These are phyloP conservation scores for Ceratobasidium sp. DNA, from an alignment of 1,284 basidiomycete genomes.

Conservation along the genomic window DNA sequence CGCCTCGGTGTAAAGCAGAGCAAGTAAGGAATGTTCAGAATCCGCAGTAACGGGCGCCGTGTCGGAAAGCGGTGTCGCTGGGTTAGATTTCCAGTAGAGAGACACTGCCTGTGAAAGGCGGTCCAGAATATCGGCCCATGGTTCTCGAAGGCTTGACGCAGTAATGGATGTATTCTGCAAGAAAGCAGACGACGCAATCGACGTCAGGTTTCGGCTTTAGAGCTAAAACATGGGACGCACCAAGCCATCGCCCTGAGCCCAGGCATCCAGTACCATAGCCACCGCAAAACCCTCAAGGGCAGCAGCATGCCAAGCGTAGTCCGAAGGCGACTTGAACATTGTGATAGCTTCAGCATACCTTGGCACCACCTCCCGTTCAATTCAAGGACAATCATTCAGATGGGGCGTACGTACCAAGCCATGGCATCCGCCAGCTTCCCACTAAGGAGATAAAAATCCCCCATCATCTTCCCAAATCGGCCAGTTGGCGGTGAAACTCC, in stretches of 20 bases:
- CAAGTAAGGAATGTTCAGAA: slow-evolving; percentile 66
- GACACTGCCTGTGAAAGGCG: slow-evolving; percentile 71
- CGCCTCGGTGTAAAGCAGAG: slow-evolving; percentile 72
- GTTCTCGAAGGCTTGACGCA: slow-evolving; percentile 61
- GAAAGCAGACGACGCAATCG: slow-evolving; percentile 52
- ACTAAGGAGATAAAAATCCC: slow-evolving; percentile 85
- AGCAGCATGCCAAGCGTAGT: slow-evolving; percentile 87
- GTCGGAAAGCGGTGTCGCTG: slow-evolving; percentile 47
- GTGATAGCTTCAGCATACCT: slow-evolving; percentile 86
- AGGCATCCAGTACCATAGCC: slow-evolving; percentile 80
- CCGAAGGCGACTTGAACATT: slow-evolving; percentile 75
- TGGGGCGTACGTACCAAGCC: slow-evolving; percentile 67
- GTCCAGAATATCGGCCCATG: slow-evolving; percentile 75
- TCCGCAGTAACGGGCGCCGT: slow-evolving; percentile 58
- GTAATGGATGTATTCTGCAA: slow-evolving; percentile 58
- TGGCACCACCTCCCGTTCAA: slow-evolving; percentile 47
- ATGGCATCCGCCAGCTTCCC: slow-evolving; percentile 83
- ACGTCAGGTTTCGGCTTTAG: slow-evolving; percentile 32
- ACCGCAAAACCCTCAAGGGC: slow-evolving; percentile 85
- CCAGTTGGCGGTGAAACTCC: slow-evolving; percentile 72
- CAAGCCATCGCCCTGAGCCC: slow-evolving; percentile 78
- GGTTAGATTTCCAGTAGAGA: slow-evolving; percentile 68
- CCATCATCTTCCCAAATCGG: slow-evolving; percentile 86
- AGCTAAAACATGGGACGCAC: slow-evolving; percentile 59
- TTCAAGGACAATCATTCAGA: slow-evolving; percentile 20